These are phyloP conservation scores for Fomitopsis pulvina DNA, from an alignment of 768 basidiomycete species.

Conservation along the genomic window DNA sequence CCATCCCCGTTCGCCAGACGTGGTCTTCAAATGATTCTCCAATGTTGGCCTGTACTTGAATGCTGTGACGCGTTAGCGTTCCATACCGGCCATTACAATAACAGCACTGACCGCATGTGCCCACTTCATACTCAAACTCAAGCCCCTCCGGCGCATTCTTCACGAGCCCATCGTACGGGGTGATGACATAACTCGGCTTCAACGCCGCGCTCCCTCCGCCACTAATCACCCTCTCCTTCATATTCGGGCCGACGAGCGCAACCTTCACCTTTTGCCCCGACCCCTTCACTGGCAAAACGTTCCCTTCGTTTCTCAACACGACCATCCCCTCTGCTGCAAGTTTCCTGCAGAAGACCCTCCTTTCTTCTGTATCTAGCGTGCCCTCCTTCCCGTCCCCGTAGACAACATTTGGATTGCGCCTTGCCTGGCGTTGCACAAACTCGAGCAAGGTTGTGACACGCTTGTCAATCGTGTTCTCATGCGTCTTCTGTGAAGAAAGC, in stretches of 20 bases:
- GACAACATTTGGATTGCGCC: slow-evolving; percentile 49
- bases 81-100: neutral
- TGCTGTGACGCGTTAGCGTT: slow-evolving; percentile 28
- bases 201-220: slow-evolving; percentile 72
- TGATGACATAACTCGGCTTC: slow-evolving; percentile 57
- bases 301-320: slow-evolving; percentile 53
- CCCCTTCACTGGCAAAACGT: slow-evolving; percentile 47
- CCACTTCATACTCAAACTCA: slow-evolving; percentile 50
- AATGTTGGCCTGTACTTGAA: slow-evolving; percentile 66
- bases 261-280: slow-evolving; percentile 32
- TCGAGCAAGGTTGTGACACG: slow-evolving; percentile 43
- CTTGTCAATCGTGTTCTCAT: slow-evolving; percentile 38
- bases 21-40: slow-evolving; percentile 50
- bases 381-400: slow-evolving; percentile 57
- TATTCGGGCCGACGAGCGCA: slow-evolving; percentile 66
- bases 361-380: slow-evolving; percentile 45
- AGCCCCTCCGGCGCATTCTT: slow-evolving; percentile 42
- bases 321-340: slow-evolving; percentile 60
- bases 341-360: slow-evolving; percentile 44
- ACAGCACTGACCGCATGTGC: slow-evolving; percentile 49
- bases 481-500: slow-evolving; percentile 45
- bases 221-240: slow-evolving; percentile 57
- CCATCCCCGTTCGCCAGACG: slow-evolving; percentile 53
- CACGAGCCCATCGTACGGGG: slow-evolving; percentile 55
- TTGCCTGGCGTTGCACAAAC: slow-evolving; percentile 53